Base-by-base conservation (phyloP, 805 yeast species). In the Yamadazyma insecticola region DNA sequence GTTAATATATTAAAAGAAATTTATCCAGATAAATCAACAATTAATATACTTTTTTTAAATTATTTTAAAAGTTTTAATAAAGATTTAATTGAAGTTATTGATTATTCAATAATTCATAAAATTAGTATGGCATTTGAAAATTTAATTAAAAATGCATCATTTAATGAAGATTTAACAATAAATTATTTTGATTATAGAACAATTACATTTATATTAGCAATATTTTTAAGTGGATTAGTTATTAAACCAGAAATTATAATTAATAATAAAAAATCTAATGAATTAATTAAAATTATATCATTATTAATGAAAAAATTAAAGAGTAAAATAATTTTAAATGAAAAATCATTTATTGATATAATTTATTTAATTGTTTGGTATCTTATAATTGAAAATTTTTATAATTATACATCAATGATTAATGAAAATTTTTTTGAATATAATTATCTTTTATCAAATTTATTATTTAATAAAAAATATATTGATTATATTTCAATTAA, bases 381-480 rank as follows among this genome's bases (percentile, higher is more conserved):
- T 37, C 50, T 55, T 15, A 24, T 43, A 13, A 40, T 50, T 16
- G 43, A 47, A 18, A 41, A 34, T 22, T 53, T 42, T 34, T 51
- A 48, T 31, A 30, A 36, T 15, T 44, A 43, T 22, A 30, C 35
- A 4, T 42, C 45, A 27, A 33, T 34, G 39, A 32, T 48, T 16
- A 37, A 44, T 17, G 58, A 53, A 13, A 48, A 45, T 33, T 53
- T 48, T 36, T 40, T 51, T 33, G 63, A 57, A 29, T 57, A 43
- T 36, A 55, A 51, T 33, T 47, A 39, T 22, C 39, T 57, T 20
- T 37, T 57, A 18, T 38, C 45, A 2, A 33, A 25, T 12, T 20
- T 41, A 13, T 24, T 41, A 15, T 41, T 41, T 30, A 33, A 41
- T 22, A 29, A 34, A 13, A 32, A 33, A 7, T 41, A 36, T 28